Conservation (phyloP, 208 protist genomes). For the Crithidia sp. region DNA sequence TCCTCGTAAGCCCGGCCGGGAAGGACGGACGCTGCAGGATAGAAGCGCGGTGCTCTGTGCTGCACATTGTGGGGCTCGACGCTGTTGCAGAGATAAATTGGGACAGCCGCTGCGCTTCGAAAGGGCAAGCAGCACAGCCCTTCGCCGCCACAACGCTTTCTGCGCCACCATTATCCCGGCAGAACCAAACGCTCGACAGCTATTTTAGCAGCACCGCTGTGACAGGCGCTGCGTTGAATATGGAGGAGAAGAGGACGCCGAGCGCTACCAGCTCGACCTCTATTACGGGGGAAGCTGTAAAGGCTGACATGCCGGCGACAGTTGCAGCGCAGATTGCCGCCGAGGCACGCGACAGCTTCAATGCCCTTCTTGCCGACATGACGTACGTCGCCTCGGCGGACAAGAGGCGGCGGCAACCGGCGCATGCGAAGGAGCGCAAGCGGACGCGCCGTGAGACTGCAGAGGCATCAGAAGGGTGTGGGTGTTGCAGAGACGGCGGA, state of each 20-base stretch:
- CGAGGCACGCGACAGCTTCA: slow-evolving; percentile 25
- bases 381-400: slow-evolving; percentile 21
- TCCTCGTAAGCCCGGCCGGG: not conserved
- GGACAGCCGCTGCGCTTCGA: too few species aligned
- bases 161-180: not conserved
- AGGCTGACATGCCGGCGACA: not conserved
- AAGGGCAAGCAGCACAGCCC: not conserved
- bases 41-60: slow-evolving; percentile 22
- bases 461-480: not conserved
- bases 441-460: not conserved
- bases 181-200: not conserved
- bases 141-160: not conserved
- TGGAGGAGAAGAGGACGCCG: not conserved
- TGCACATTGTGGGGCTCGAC: slow-evolving; percentile 31
- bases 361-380: slow-evolving; percentile 26
- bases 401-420: not conserved
- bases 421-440: not conserved
- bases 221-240: not conserved
- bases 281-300: not conserved
- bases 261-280: not conserved
- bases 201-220: not conserved
- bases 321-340: slow-evolving; percentile 8
- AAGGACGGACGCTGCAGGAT: not conserved
- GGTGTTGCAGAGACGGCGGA: not conserved
- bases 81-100: not conserved